These are phyloP conservation scores for Leccinum disarticulatum DNA, from an alignment of 768 basidiomycete genomes.

Conservation along the genomic window DNA sequence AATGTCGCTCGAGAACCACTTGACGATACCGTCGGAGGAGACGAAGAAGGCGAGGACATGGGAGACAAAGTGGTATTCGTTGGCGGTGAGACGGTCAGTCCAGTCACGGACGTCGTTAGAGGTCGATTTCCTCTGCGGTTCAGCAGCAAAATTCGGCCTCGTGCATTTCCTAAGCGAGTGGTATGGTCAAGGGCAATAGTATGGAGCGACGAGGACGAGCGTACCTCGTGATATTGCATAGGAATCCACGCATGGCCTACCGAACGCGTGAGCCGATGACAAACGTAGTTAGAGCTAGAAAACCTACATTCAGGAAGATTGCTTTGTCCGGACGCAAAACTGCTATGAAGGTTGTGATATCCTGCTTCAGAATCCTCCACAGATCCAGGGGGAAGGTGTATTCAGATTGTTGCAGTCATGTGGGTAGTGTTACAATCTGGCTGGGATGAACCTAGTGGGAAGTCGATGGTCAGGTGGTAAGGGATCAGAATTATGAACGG, in stretches of 20 bases:
- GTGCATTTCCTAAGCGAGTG: slow-evolving; percentile 62
- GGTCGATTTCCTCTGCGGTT: slow-evolving; percentile 90
- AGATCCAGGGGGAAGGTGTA: background rate
- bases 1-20: slow-evolving; percentile 89
- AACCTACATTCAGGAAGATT: slow-evolving; percentile 21
- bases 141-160: slow-evolving; percentile 93
- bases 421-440: slow-evolving; percentile 3
- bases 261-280: background rate
- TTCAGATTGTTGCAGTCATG: background rate
- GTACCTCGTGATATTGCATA: slow-evolving; percentile 85
- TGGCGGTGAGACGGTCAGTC: slow-evolving; percentile 70
- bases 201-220: slow-evolving; percentile 14
- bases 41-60: too few species aligned
- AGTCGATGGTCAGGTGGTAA: too few species aligned
- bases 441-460: slow-evolving; percentile 5
- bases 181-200: background rate
- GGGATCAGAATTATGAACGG: too few species aligned
- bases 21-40: slow-evolving; percentile 88
- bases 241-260: slow-evolving; percentile 63
- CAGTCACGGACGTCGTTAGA: slow-evolving; percentile 85
- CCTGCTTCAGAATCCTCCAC: background rate
- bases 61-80: slow-evolving; percentile 87
- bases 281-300: background rate
- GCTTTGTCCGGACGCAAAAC: slow-evolving; percentile 15
- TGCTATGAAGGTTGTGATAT: slow-evolving; percentile 44